These are phyloP conservation scores for Botrytis elliptica DNA, from an alignment of 2,329 filamentous ascomycete species.

Conservation along the genomic window DNA sequence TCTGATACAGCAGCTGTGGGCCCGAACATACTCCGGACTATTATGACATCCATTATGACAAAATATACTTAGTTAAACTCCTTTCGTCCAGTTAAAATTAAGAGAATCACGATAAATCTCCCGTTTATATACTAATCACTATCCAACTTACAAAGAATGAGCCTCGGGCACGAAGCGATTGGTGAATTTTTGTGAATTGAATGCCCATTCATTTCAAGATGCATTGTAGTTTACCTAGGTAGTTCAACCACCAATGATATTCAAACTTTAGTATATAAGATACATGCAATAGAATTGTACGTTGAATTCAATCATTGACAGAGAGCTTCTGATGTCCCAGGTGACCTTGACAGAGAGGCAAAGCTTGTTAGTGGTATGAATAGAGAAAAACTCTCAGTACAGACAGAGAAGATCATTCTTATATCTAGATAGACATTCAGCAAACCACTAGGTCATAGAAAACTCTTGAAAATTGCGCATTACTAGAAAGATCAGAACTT, in stretches of 20 bases:
- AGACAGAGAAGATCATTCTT: no score
- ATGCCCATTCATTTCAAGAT: neutral
- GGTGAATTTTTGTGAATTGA: neutral
- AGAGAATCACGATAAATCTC: neutral
- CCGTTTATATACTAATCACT: neutral
- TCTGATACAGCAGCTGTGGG: neutral
- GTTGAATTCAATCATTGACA: neutral
- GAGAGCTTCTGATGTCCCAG: no score
- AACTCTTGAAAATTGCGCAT: no score
- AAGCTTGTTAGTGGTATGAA: no score
- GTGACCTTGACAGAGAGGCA: no score
- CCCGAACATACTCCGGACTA: neutral
- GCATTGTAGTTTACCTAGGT: neutral
- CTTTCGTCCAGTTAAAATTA: neutral
- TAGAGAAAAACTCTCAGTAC: no score
- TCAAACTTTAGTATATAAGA: neutral
- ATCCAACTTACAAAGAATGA: neutral
- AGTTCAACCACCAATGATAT: neutral
- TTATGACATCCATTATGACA: accelerated
- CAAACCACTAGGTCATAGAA: no score
- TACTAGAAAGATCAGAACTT: no score
- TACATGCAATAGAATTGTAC: neutral
- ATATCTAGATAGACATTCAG: no score
- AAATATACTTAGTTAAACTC: neutral
- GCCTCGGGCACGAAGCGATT: neutral